Base-by-base conservation (phyloP, 129 eudicot genomes). In the Flaveria robusta region DNA sequence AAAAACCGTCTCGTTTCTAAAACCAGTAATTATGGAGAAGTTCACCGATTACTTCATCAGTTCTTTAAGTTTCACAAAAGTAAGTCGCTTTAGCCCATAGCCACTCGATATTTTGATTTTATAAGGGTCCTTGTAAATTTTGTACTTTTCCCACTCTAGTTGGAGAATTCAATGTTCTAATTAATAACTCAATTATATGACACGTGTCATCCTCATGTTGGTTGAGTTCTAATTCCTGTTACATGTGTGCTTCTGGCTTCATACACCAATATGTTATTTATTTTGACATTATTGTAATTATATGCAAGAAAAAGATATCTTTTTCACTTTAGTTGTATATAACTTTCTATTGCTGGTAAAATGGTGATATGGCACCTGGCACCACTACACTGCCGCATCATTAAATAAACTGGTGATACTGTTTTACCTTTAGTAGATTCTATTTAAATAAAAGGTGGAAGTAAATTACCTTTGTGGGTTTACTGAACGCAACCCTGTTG, bases 21-120 rank as follows among this genome's bases (percentile, higher is more conserved):
- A 65, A 70, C 85, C 66, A 52, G 31, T 64, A 87, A 69, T 68
- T 94, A 88, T 59, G 98, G 98, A 69, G 87, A 88, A 79, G 97
- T 91, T 47, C 98, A 94, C 60, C 80, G 85, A 70, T 76, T 79
- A 71, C 87, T 94, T 80, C 90, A 91, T 68, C 93, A 87, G 70
- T 94, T 94, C 83, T 94, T 94, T 81, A 94, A 76, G 77, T 80
- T 84, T 74, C 89, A 94, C 84, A 94, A 80, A 77, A 81, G 54
- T 62, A 74, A 80, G 74, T 46, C 63, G 6, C 10, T 65, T 75
- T 20, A 64, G 80, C 64, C 49, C 13, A 8, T 43, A 43, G 49
- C 49, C 14, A 22, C 73, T 78, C 20, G 52, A 29, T 26, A 56
- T 56, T 59, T 58, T 52, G 37, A 63, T 29, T 56, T 69, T 58